Base-by-base conservation (phyloP, 2,329 filamentous ascomycete genomes). In the Dactylellina parvicollis region DNA sequence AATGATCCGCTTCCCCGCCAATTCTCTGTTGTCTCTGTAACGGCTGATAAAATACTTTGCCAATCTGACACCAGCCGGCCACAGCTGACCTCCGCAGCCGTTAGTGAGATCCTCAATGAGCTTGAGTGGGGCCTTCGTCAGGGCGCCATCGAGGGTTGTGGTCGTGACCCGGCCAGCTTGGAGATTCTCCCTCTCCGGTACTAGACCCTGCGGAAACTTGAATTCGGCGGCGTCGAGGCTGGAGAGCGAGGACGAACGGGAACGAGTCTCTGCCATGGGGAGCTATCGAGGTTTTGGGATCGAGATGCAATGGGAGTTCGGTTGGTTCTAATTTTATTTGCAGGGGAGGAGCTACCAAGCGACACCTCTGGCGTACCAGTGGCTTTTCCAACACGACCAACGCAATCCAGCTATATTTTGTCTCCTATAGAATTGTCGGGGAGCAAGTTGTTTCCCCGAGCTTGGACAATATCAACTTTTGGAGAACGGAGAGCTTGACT, bases 41-140 rank as follows among this genome's bases (percentile, higher is more conserved):
- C 73, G 64, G 57, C 89, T 86, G 70, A 98, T 84, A 85, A 98
- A 86, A 80, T 98, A 96, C 81, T 90, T 92, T 18, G 90, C 87
- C 59, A 99, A 84, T 14, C 95, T 87, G 88, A 96, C 90, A 9
- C 95, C 95, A 0, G 94, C 94, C 2, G 93, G 94, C 95, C 95
- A 98, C 9, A 96, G 85, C 81, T 96, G 91, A 1, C 95, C 95
- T 52, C 95, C 95, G 80, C 95, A 98, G 73, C 95, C 95, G 75
- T 91, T 87, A 66, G 87, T 87, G 50, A 96, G 85, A 81, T 98
- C 93, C 80, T 97, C 92, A 78, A 91, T 90, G 14, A 98, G 86
- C 72, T 86, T 84, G 74, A 98, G 85, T 46, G 90, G 88, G 50
- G 86, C 83, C 38, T 67, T 67, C 18, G 84, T 81, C 32, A 97